These are phyloP conservation scores for Gossypium lobatum DNA, from an alignment of 441 rosid genomes.

Conservation along the genomic window DNA sequence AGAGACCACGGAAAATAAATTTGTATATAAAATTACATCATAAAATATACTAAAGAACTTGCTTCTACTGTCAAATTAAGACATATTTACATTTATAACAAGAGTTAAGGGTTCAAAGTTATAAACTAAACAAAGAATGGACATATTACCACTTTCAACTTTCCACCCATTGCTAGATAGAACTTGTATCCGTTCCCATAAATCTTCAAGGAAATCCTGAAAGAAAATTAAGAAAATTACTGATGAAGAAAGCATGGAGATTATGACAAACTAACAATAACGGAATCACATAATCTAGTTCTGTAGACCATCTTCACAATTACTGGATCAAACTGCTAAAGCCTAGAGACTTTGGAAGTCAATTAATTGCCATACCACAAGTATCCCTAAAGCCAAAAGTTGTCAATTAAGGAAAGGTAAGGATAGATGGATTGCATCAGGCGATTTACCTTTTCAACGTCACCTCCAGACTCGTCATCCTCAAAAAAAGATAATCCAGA, in stretches of 20 bases:
- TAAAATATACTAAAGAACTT: not conserved
- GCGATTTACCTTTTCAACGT: conserved; percentile 53
- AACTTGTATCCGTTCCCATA: conserved; percentile 72
- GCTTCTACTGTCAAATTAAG: conserved; percentile 4
- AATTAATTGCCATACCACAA: not conserved
- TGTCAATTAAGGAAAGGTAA: not conserved
- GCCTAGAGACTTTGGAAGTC: not conserved
- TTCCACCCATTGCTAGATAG: conserved; percentile 87
- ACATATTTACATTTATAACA: not conserved
- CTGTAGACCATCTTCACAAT: not conserved
- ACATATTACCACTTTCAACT: conserved; percentile 73
- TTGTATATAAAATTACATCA: not conserved
- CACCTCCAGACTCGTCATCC: conserved; percentile 51
- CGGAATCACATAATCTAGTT: not conserved
- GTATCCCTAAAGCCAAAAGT: not conserved
- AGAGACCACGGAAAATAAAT: not conserved
- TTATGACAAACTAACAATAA: not conserved
- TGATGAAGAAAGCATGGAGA: not conserved
- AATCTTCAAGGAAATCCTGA: conserved; percentile 97
- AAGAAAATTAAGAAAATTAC: conserved; percentile 3
- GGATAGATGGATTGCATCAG: not conserved
- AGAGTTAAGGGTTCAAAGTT: not conserved
- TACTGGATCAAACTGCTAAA: not conserved
- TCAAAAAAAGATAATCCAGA: conserved; percentile 67
- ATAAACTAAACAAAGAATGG: conserved; percentile 7